These are phyloP conservation scores for Psidium guajava DNA, from an alignment of 345 rosid species.

Conservation along the genomic window DNA sequence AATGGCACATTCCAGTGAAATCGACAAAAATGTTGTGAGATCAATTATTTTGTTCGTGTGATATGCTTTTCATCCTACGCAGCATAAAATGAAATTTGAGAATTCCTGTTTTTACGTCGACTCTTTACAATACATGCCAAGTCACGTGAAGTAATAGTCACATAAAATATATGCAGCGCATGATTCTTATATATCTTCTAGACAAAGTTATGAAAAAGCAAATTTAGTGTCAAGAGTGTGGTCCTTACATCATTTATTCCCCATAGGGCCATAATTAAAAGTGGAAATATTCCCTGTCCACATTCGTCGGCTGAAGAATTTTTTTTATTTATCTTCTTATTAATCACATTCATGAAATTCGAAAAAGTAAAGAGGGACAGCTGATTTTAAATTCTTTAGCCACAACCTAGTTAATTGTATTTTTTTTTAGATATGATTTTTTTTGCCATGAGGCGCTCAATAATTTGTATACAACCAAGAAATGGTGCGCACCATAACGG, in stretches of 20 bases:
- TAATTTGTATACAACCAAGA: neutral
- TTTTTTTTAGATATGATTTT: neutral
- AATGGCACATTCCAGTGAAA: neutral
- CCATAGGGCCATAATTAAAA: neutral
- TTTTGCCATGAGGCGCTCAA: neutral
- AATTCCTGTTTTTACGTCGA: neutral
- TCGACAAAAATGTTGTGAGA: neutral
- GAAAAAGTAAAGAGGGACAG: neutral
- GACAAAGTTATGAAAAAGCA: neutral
- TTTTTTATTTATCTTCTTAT: neutral
- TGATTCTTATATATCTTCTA: neutral
- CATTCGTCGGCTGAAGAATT: neutral
- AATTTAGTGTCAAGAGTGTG: neutral
- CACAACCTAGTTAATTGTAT: neutral
- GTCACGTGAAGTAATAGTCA: neutral
- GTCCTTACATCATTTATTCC: neutral
- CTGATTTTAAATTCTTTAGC: neutral
- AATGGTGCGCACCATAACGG: neutral
- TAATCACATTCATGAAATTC: neutral
- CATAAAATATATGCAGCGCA: neutral
- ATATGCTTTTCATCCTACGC: neutral
- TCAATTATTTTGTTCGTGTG: neutral
- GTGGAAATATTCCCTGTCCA: neutral
- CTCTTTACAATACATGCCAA: neutral
- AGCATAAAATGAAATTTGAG: neutral